These are phyloP conservation scores for Multifurca ochricompacta DNA, from an alignment of 768 basidiomycete genomes.

Conservation along the genomic window DNA sequence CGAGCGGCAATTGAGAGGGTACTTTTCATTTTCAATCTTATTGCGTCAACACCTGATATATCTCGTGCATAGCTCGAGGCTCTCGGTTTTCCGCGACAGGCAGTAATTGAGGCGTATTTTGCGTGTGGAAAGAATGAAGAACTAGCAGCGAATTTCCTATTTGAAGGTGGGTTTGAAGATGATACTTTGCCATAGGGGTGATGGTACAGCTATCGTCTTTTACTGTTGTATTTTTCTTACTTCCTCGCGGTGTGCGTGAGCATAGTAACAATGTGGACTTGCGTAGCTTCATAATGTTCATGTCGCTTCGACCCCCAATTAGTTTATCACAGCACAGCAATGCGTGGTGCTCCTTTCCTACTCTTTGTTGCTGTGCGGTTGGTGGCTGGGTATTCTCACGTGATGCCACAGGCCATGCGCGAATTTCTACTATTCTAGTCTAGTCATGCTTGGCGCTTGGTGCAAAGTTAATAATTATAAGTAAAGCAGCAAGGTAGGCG, in stretches of 20 bases:
- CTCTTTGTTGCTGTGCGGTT: background rate
- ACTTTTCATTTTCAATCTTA: slow-evolving; percentile 28
- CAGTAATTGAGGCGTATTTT: slow-evolving; percentile 85
- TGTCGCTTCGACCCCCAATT: too few relatives aligned
- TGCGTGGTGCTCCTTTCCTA: too few relatives aligned
- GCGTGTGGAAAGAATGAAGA: slow-evolving; percentile 97
- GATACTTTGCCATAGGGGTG: background rate
- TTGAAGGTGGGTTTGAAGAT: slow-evolving; percentile 63
- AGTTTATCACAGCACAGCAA: background rate
- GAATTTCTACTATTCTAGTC: background rate
- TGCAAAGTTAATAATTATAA: background rate
- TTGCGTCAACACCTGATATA: background rate
- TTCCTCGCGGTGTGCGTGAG: background rate
- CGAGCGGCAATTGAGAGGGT: slow-evolving; percentile 84
- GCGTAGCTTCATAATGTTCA: slow-evolving; percentile 2
- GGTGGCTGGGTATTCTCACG: background rate
- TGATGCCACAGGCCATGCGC: too few relatives aligned
- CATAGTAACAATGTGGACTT: slow-evolving; percentile 3
- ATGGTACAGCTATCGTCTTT: background rate
- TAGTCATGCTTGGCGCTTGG: background rate
- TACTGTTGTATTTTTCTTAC: slow-evolving; percentile 7
- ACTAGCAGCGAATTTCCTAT: slow-evolving; percentile 88
- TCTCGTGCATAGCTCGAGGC: slow-evolving; percentile 56
- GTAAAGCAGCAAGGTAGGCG: background rate
- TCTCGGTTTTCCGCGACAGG: slow-evolving; percentile 79